Evolutionary conservation across 805 yeast species (phyloP).

Genomic region (Metschnikowia drakensbergensis): DNA sequence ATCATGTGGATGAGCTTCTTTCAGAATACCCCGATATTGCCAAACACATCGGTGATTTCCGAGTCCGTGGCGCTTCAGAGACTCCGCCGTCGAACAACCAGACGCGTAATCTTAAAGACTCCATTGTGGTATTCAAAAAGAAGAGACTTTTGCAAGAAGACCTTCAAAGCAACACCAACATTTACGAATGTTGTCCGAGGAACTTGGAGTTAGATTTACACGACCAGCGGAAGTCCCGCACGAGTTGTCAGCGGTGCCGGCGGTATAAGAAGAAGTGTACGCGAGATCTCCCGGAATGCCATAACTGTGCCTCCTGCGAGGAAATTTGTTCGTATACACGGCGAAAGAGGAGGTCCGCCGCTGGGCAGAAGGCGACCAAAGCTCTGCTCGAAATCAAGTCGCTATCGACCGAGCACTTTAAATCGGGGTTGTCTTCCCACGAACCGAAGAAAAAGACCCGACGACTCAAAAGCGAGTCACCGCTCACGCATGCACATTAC

Average conservation of each 20-base stretch:
- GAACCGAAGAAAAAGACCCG: slow-evolving; percentile 10
- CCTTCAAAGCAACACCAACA: slow-evolving; percentile 15
- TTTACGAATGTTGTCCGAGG: slow-evolving; percentile 21
- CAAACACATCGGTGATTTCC: slow-evolving; percentile 23
- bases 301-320: slow-evolving; percentile 28
- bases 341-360: slow-evolving; percentile 15
- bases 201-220: slow-evolving; percentile 20
- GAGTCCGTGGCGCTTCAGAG: slow-evolving; percentile 10
- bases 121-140: slow-evolving; percentile 28
- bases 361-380: not conserved
- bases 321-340: slow-evolving; percentile 27
- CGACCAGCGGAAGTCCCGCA: slow-evolving; percentile 21
- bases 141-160: slow-evolving; percentile 20
- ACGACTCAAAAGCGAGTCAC: slow-evolving; percentile 1
- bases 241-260: slow-evolving; percentile 31
- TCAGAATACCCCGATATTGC: slow-evolving; percentile 18
- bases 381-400: not conserved
- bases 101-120: slow-evolving; percentile 10
- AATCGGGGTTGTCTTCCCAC: not conserved
- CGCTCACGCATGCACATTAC: not conserved
- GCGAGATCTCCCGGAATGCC: slow-evolving; percentile 30
- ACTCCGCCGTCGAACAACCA: slow-evolving; percentile 2
- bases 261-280: slow-evolving; percentile 31
- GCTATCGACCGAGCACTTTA: not conserved
- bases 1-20: slow-evolving; percentile 6